Evolutionary conservation across 2,329 filamentous ascomycete genomes (phyloP).

Genomic region (Xylaria sp.): DNA sequence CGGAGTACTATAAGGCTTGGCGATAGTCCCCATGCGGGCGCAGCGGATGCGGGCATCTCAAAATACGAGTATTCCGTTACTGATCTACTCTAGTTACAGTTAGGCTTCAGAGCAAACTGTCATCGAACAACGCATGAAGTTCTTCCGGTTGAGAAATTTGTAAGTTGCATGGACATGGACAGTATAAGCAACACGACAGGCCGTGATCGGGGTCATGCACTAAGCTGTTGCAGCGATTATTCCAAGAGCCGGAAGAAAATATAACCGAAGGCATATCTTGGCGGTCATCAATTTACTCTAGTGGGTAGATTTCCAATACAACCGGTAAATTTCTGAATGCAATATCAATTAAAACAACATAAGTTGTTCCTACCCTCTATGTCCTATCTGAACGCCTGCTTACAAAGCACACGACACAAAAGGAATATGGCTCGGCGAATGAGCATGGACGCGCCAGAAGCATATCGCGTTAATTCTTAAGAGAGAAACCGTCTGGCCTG

Average conservation of each 20-base stretch:
- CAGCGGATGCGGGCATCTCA: neutral
- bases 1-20: neutral
- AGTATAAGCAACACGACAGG: neutral
- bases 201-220: neutral
- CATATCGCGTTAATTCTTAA: conserved; percentile 34
- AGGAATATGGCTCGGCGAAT: conserved; percentile 33
- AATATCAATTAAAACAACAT: conserved; percentile 43
- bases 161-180: neutral
- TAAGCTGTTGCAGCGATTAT: neutral
- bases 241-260: neutral
- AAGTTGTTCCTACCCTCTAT: conserved; percentile 48
- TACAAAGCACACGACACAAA: conserved; percentile 42
- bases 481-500: conserved; percentile 15
- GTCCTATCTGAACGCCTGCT: conserved; percentile 50
- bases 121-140: neutral
- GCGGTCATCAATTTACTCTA: neutral
- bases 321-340: conserved; percentile 20
- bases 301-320: neutral
- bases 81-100: neutral
- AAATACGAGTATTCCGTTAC: neutral
- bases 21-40: neutral
- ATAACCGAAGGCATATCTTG: neutral
- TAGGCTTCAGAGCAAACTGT: neutral
- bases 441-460: conserved; percentile 18
- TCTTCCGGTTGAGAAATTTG: neutral